These are phyloP conservation scores for Sphagnum fallax DNA, from an alignment of 228 moss, liverwort and hornwort species.

Conservation along the genomic window DNA sequence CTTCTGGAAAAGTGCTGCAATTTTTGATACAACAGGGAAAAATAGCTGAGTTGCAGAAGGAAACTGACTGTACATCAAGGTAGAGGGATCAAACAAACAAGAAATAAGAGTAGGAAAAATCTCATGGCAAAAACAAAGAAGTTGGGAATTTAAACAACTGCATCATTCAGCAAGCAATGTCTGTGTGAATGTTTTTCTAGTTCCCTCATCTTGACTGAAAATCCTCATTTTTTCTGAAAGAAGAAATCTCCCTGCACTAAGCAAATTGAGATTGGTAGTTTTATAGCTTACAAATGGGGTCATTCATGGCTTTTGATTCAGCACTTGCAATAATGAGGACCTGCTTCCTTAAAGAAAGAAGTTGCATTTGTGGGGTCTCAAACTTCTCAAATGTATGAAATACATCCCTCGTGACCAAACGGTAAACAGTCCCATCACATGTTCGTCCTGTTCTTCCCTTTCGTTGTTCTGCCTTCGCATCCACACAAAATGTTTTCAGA, in stretches of 20 bases:
- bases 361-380: conserved; percentile 65
- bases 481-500: neutral
- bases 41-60: neutral
- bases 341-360: conserved; percentile 59
- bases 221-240: too few species aligned
- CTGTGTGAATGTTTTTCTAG: too few species aligned
- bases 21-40: neutral
- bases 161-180: too few species aligned
- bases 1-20: conserved; percentile 49
- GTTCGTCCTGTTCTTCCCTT: conserved; percentile 73
- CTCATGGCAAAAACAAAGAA: too few species aligned
- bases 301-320: conserved; percentile 54
- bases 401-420: conserved; percentile 38
- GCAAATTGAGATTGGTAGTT: neutral
- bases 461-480: conserved; percentile 49
- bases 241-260: neutral
- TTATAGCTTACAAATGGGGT: conserved; percentile 33
- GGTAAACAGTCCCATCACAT: conserved; percentile 58
- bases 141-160: too few species aligned
- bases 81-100: too few species aligned
- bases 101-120: too few species aligned
- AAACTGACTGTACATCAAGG: too few species aligned
- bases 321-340: conserved; percentile 57
- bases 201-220: too few species aligned
- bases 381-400: conserved; percentile 37